Evolutionary conservation across 495 filamentous ascomycete genomes (phyloP).

Genomic region (Talaromyces proteolyticus): DNA sequence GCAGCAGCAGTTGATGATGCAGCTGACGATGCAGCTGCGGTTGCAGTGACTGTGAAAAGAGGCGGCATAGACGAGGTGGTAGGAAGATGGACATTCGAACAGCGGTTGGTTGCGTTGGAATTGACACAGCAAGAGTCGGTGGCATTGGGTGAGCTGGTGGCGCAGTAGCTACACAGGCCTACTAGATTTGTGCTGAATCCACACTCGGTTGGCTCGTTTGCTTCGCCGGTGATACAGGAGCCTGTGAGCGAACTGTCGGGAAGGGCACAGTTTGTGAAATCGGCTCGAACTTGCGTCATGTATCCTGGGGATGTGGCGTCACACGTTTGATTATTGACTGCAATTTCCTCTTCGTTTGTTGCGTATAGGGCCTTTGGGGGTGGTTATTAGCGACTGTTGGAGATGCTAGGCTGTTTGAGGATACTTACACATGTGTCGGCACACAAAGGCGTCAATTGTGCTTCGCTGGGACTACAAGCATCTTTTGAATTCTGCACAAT

Average conservation of each 20-base stretch:
- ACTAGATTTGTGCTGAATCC: conserved; percentile 76
- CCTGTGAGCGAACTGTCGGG: conserved; percentile 71
- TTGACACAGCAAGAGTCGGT: conserved; percentile 94
- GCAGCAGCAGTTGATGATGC: conserved; percentile 37
- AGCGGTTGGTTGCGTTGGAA: conserved; percentile 65
- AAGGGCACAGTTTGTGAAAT: conserved; percentile 84
- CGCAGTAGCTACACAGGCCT: conserved; percentile 85
- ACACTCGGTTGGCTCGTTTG: conserved; percentile 84
- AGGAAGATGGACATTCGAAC: conserved; percentile 68
- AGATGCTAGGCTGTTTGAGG: not conserved
- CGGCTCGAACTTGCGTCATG: conserved; percentile 75
- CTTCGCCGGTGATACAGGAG: conserved; percentile 65
- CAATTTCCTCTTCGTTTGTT: conserved; percentile 77
- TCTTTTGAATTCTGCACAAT: conserved; percentile 85
- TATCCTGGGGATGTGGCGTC: conserved; percentile 55
- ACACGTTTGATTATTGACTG: conserved; percentile 70
- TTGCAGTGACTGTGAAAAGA: conserved; percentile 45
- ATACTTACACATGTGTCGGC: conserved; percentile 80
- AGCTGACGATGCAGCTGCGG: conserved; percentile 36
- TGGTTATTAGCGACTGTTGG: not conserved
- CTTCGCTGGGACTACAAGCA: conserved; percentile 58
- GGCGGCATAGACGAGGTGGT: conserved; percentile 61
- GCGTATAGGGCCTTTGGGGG: conserved; percentile 79
- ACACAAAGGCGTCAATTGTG: conserved; percentile 71
- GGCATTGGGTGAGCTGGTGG: conserved; percentile 72